These are phyloP conservation scores for Fonsecaea pugnacius DNA, from an alignment of 2,329 filamentous ascomycete species.

Conservation along the genomic window DNA sequence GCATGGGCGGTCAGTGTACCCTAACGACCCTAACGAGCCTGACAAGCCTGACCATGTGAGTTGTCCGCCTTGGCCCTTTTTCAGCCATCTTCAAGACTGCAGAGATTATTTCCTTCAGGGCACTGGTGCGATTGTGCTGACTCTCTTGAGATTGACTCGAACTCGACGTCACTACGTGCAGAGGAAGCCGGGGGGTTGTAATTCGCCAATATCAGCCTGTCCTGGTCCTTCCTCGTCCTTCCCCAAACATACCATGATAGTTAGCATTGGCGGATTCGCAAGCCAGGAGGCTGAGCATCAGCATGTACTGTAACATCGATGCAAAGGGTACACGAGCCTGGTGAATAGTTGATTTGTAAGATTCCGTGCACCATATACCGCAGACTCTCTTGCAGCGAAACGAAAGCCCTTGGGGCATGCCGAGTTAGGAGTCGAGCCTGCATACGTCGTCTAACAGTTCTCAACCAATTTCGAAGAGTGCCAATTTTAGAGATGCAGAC, in stretches of 20 bases:
- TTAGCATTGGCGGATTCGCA: conserved; percentile 10
- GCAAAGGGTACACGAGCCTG: neutral
- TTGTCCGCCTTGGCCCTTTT: neutral
- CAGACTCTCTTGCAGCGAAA: no score
- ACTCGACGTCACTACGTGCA: neutral
- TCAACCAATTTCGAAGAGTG: neutral
- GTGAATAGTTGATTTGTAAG: conserved; percentile 17
- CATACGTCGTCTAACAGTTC: neutral
- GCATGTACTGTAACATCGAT: neutral
- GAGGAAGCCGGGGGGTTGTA: neutral
- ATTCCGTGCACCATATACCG: neutral
- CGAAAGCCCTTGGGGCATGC: neutral
- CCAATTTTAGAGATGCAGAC: conserved; percentile 16
- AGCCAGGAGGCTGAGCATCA: conserved; percentile 22
- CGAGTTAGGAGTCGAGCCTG: neutral
- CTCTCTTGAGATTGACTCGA: neutral
- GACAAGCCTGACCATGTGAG: neutral
- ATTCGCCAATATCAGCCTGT: neutral
- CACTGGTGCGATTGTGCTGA: neutral
- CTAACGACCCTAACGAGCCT: neutral
- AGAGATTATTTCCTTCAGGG: neutral
- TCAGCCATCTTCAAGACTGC: neutral
- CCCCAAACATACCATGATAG: neutral
- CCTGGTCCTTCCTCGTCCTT: neutral
- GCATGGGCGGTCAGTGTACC: conserved; percentile 2